A percentile compares a stretch with the other conserved stretches of the same genome.
Evolutionary conservation across 306 rosid species (phyloP).

Genomic region (Cicer pinnatifidum): DNA sequence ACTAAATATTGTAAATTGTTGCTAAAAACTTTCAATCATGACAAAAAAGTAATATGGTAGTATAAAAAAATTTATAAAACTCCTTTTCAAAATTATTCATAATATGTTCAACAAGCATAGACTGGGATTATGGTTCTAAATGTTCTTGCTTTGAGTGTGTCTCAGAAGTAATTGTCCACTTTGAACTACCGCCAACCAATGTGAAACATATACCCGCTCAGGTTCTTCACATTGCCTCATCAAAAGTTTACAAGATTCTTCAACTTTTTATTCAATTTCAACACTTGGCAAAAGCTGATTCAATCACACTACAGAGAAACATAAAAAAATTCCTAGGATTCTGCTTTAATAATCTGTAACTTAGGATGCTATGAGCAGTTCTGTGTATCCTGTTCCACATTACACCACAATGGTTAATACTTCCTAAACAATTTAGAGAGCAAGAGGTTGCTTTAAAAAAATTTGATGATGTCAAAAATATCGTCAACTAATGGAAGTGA

Average conservation of each 20-base stretch:
- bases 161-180: constrained; percentile 9
- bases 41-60: constrained; percentile 9
- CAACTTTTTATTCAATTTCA: constrained; percentile 9
- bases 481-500: constrained; percentile 17
- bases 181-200: constrained; percentile 14
- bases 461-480: background rate
- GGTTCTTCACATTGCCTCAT: constrained; percentile 9
- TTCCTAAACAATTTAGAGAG: constrained; percentile 16
- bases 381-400: constrained; percentile 9
- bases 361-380: constrained; percentile 4
- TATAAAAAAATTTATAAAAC: constrained; percentile 32
- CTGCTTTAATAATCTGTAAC: constrained; percentile 10
- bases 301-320: constrained; percentile 8
- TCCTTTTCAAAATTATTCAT: constrained; percentile 33
- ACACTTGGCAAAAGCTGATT: constrained; percentile 7
- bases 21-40: constrained; percentile 27
- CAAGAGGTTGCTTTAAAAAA: background rate
- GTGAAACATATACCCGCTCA: background rate
- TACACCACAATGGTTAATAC: background rate
- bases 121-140: constrained; percentile 19
- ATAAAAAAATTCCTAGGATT: constrained; percentile 3
- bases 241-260: background rate
- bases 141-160: background rate
- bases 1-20: constrained; percentile 19
- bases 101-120: constrained; percentile 32